Base-by-base conservation (phyloP, 371 early-diverging fungal species). In the Batkoa obscura region DNA sequence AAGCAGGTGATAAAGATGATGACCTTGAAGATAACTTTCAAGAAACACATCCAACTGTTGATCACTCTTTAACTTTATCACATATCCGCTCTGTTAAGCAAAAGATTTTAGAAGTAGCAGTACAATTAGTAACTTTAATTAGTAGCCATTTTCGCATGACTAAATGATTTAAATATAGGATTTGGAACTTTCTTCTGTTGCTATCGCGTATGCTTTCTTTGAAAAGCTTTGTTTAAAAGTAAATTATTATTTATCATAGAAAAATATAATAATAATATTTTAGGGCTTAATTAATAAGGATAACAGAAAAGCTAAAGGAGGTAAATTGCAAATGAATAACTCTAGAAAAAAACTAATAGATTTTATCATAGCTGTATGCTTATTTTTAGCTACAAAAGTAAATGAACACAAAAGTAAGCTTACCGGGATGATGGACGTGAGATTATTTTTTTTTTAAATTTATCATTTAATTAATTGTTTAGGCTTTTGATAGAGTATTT, bases 121-220 rank as follows among this genome's bases (percentile, higher is more conserved):
- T 58, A n/a, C n/a, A n/a, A n/a, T n/a, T n/a, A n/a, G n/a, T n/a
- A n/a, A n/a, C n/a, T n/a, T n/a, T n/a, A n/a, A n/a, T n/a, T n/a
- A n/a, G n/a, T n/a, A n/a, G n/a, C n/a, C n/a, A n/a, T n/a, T n/a
- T n/a, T n/a, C n/a, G n/a, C n/a, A n/a, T n/a, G n/a, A n/a, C n/a
- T n/a, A n/a, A n/a, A n/a, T n/a, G n/a, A n/a, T n/a, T n/a, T n/a
- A n/a, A n/a, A n/a, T n/a, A n/a, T n/a, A 35, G 59, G 64, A 41
- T 51, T 47, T 45, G 56, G 43, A 36, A 10, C 23, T 35, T 2
- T 23, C 5, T n/a, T n/a, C n/a, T n/a, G n/a, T n/a, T n/a, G 94
- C 95, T 0, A 73, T 77, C 53, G 80, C 90, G 0, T 88, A 80
- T 72, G 93, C 83, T 1, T 94, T 86, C 64, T 85, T 94, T 68